Evolutionary conservation across 345 rosid species (phyloP).

Genomic region (Durio zibethinus): DNA sequence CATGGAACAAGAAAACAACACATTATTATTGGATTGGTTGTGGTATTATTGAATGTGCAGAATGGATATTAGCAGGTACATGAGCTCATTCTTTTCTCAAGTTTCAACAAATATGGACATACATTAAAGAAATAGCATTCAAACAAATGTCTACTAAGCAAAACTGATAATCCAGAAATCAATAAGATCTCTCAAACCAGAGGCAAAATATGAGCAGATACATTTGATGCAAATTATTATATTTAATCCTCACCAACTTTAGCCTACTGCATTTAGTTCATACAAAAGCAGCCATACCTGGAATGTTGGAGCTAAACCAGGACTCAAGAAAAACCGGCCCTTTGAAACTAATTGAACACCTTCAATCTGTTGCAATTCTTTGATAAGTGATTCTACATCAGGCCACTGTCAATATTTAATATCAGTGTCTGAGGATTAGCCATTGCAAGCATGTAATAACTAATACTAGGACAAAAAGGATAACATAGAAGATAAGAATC

Average conservation of each 20-base stretch:
- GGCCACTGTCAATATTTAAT: slow-evolving; percentile 64
- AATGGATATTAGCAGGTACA: not conserved
- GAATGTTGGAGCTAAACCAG: slow-evolving; percentile 93
- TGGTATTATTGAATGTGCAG: not conserved
- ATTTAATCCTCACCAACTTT: not conserved
- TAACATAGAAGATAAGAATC: not conserved
- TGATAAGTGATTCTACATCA: slow-evolving; percentile 82
- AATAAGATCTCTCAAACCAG: not conserved
- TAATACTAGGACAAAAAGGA: not conserved
- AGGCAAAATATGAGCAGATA: not conserved
- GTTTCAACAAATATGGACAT: not conserved
- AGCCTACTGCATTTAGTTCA: not conserved
- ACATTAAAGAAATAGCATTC: not conserved
- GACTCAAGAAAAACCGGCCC: slow-evolving; percentile 88
- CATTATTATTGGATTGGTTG: not conserved
- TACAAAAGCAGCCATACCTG: slow-evolving; percentile 50
- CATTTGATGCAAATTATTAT: not conserved
- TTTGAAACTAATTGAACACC: slow-evolving; percentile 76
- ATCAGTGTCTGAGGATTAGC: slow-evolving; percentile 11
- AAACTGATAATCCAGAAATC: not conserved
- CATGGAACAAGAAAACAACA: not conserved
- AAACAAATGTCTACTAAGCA: not conserved
- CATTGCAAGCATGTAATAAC: not conserved
- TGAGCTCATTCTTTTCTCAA: not conserved
- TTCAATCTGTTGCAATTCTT: slow-evolving; percentile 69